Percentiles rank a stretch among this genome's conserved stretches.
These are phyloP conservation scores for Taiwanofungus camphoratus DNA, from an alignment of 1,284 basidiomycete genomes.

Conservation along the genomic window DNA sequence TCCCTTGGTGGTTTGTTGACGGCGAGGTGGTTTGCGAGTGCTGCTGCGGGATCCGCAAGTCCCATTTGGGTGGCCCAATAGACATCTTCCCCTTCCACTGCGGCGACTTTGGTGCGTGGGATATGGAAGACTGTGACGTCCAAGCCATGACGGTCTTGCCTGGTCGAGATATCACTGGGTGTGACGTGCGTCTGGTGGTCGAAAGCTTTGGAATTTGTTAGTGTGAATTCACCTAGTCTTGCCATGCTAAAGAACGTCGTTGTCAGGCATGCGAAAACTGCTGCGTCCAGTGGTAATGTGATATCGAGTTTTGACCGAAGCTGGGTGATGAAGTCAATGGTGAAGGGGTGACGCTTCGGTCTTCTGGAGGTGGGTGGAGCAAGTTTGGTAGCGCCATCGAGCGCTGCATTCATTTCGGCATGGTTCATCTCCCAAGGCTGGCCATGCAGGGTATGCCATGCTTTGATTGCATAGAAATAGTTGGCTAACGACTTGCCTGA, in stretches of 20 bases:
- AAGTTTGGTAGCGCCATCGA: constrained; percentile 19
- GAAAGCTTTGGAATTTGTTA: constrained; percentile 1
- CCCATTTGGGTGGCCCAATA: constrained; percentile 9
- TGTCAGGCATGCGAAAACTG: constrained; percentile 7
- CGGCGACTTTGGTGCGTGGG: constrained; percentile 7
- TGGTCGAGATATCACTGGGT: background rate
- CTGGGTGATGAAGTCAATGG: constrained; percentile 12
- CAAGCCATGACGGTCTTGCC: constrained; percentile 4
- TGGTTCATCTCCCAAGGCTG: constrained; percentile 22
- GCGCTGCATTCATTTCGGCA: constrained; percentile 13
- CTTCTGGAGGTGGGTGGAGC: constrained; percentile 19
- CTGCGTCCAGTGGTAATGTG: constrained; percentile 2
- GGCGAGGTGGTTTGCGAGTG: constrained; percentile 6
- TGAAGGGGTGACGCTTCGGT: constrained; percentile 22
- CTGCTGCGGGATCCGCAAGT: constrained; percentile 2
- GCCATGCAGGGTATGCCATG: constrained; percentile 34
- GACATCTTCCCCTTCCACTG: constrained; percentile 3
- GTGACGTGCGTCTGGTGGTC: constrained; percentile 1
- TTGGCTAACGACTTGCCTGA: constrained; percentile 21
- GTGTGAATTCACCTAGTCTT: constrained; percentile 6
- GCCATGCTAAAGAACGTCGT: constrained; percentile 4
- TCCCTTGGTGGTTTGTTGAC: constrained; percentile 3
- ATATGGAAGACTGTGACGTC: constrained; percentile 1
- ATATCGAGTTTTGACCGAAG: constrained; percentile 19
- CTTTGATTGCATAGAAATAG: constrained; percentile 24